Conservation (phyloP, 2,329 filamentous ascomycete species). For the Mycocentrospora acerina region DNA sequence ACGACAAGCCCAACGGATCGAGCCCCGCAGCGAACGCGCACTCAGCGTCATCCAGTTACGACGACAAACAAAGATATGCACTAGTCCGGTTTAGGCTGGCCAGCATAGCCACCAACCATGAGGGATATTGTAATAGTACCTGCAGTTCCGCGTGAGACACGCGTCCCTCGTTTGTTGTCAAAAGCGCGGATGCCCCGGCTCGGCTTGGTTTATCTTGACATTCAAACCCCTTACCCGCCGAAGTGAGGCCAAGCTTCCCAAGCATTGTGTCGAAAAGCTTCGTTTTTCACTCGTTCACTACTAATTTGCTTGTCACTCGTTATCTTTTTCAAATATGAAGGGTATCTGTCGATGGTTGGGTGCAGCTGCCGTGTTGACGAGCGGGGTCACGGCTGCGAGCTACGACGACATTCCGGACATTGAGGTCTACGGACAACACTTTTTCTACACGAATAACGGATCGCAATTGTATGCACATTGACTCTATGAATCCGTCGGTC, state of each 20-base stretch:
- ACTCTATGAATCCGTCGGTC: not conserved
- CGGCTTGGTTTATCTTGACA: slow-evolving; percentile 6
- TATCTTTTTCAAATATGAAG: slow-evolving; percentile 11
- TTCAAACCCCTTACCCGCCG: no score
- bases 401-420: slow-evolving; percentile 35
- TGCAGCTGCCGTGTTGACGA: slow-evolving; percentile 12
- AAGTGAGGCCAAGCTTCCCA: slow-evolving; percentile 8
- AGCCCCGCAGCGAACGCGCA: no score
- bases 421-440: slow-evolving; percentile 67
- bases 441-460: slow-evolving; percentile 85
- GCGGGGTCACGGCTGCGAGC: slow-evolving; percentile 25
- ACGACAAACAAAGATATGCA: no score
- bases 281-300: slow-evolving; percentile 7
- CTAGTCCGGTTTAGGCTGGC: no score
- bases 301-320: slow-evolving; percentile 3
- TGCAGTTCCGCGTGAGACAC: slow-evolving; percentile 6
- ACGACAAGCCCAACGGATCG: no score
- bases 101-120: no score
- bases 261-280: slow-evolving; percentile 11
- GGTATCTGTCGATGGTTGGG: not conserved
- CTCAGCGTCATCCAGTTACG: no score
- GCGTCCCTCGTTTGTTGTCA: slow-evolving; percentile 61
- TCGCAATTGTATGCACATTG: slow-evolving; percentile 60
- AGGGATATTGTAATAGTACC: no score
- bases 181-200: slow-evolving; percentile 40